Conservation (phyloP, 1,284 basidiomycete genomes). For the Irpex rosettiformis region DNA sequence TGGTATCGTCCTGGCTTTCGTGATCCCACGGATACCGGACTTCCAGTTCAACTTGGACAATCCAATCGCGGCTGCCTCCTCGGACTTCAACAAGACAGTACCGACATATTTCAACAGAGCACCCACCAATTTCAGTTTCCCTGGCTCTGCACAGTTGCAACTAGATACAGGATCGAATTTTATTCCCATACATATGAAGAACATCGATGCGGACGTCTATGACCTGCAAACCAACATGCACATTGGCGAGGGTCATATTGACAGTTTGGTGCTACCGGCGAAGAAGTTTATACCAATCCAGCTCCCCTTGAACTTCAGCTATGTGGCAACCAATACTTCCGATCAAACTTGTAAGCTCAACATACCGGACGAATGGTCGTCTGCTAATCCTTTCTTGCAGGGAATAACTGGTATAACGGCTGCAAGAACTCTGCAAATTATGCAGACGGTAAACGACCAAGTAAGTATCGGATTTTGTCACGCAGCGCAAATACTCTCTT, state of each 20-base stretch:
- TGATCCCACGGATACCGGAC: constrained; percentile 74
- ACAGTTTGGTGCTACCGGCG: constrained; percentile 55
- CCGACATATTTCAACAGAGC: constrained; percentile 62
- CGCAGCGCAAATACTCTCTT: neutral
- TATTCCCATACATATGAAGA: constrained; percentile 69
- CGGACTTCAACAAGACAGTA: constrained; percentile 48
- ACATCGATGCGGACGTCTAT: constrained; percentile 60
- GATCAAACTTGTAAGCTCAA: constrained; percentile 68
- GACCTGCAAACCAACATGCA: constrained; percentile 60
- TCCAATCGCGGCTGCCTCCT: constrained; percentile 60
- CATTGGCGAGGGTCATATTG: constrained; percentile 65
- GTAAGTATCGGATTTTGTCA: constrained; percentile 37
- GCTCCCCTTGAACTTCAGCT: constrained; percentile 79
- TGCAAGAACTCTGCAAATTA: constrained; percentile 63
- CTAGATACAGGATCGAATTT: constrained; percentile 71
- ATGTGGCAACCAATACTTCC: constrained; percentile 73
- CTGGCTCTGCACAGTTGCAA: constrained; percentile 67
- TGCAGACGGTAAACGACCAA: constrained; percentile 50
- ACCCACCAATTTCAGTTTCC: constrained; percentile 86
- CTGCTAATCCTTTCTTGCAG: constrained; percentile 31
- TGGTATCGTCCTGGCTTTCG: constrained; percentile 68
- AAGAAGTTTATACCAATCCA: constrained; percentile 57
- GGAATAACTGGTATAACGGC: constrained; percentile 76
- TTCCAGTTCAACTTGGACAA: constrained; percentile 56
- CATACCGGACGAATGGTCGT: neutral